Base-by-base conservation (phyloP, 1,284 basidiomycete genomes). In the Singerocomus rubriflavus region DNA sequence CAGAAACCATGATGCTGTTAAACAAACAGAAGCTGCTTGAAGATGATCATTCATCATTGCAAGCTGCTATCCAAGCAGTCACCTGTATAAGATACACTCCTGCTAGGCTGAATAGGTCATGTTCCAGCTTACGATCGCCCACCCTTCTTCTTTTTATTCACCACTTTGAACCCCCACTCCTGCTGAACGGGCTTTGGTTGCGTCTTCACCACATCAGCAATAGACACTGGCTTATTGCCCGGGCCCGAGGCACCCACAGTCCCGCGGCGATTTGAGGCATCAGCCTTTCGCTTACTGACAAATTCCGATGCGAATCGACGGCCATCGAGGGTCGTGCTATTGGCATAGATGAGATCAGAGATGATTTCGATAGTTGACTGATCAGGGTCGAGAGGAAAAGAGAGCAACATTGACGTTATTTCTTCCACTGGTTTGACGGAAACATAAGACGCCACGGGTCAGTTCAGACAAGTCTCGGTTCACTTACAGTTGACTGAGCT, bases 271-370 rank as follows among this genome's bases (percentile, higher is more conserved):
- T 75, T 61, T 6, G 73, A 71, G 0, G 81, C 85, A 63, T 95
- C 93, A 10, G 77, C 78, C 73, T 95, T 97, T 50, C 95, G 85
- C 67, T 83, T 90, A 54, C 76, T 81, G 44, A 93, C 84, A 64
- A 95, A 99, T 61, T 98, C 94, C 6, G 87, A 76, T 1, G 94
- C 93, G 63, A 99, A 99, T 29, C 95, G 82, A 48, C 95, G 81
- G 1, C 97, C 97, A 63, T 99, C 94, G 36, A 99, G 80, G 2
- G 92, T 99, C 25, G 91, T 90, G 61, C 91, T 94, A 62, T 90
- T 93, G 35, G 91, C 88, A 66, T 99, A 99, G 50, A 99, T 91
- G 38, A 86, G 76, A 65, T 97, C 94, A 17, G 89, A 88, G 56
- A 98, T 96, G 64, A 96, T 86, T 71, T 97, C 93, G 35, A 86